phyloP scores from a whole-genome alignment of 257 asterid genomes.

The Solanum etuberosum region DNA sequence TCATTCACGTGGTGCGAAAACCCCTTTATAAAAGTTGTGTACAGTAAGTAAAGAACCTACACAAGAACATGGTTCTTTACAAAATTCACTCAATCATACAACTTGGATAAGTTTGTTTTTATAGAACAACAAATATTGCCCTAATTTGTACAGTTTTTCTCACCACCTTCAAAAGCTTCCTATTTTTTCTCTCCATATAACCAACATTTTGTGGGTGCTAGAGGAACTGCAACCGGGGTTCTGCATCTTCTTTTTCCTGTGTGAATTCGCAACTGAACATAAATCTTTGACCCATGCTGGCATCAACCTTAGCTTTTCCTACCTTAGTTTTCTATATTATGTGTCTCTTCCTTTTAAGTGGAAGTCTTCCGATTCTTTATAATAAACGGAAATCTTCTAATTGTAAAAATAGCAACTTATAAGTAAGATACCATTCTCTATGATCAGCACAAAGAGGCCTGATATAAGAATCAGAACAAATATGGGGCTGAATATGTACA shows the following conservation, averaged over 20 bases:
- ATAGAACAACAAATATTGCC: neutral
- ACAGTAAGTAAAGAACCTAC: neutral
- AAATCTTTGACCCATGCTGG: neutral
- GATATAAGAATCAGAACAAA: neutral
- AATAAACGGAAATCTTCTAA: neutral
- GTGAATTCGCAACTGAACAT: neutral
- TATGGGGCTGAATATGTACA: neutral
- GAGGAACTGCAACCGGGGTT: neutral
- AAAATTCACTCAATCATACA: neutral
- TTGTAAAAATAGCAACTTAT: neutral
- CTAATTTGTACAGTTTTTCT: neutral
- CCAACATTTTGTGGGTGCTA: neutral
- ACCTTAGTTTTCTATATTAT: neutral
- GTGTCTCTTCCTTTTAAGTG: neutral
- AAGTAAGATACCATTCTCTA: neutral
- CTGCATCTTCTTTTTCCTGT: neutral
- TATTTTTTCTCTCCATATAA: neutral
- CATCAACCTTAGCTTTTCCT: neutral
- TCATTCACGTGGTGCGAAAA: neutral
- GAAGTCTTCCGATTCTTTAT: neutral
- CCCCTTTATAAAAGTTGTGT: neutral
- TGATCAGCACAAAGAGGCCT: neutral
- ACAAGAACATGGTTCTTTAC: neutral
- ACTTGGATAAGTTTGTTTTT: neutral
- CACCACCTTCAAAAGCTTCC: neutral